phyloP scores from a whole-genome alignment of 306 rosid species.

The Carpinus viminea region DNA sequence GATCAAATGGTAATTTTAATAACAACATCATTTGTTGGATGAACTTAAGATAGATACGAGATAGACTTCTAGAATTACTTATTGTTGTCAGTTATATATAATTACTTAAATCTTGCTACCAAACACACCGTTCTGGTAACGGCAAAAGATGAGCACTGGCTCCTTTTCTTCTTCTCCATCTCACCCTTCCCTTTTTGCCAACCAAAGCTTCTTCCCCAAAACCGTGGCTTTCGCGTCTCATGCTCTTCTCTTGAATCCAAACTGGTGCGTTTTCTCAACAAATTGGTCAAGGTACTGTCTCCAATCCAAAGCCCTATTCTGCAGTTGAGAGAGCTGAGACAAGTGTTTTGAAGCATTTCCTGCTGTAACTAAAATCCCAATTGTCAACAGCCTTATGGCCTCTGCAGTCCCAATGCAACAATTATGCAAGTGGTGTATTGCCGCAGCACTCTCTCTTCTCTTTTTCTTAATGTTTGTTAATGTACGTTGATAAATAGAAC shows the following conservation, averaged over 20 bases:
- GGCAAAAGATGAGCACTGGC: too few relatives aligned
- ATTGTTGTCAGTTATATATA: too few relatives aligned
- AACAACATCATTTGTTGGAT: too few relatives aligned
- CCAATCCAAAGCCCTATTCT: not conserved
- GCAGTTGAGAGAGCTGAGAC: not conserved
- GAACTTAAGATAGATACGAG: too few relatives aligned
- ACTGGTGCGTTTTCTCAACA: constrained; percentile 46
- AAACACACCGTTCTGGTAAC: too few relatives aligned
- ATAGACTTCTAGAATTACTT: too few relatives aligned
- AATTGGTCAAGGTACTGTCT: constrained; percentile 63
- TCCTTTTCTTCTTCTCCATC: not conserved
- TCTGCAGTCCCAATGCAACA: constrained; percentile 38
- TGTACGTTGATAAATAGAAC: too few relatives aligned
- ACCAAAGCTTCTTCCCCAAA: constrained; percentile 31
- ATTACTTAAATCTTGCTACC: too few relatives aligned
- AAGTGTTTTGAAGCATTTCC: constrained; percentile 4
- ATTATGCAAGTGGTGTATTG: constrained; percentile 43
- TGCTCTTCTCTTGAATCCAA: constrained; percentile 45
- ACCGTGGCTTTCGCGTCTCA: constrained; percentile 27
- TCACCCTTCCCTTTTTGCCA: not conserved
- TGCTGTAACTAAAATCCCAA: not conserved
- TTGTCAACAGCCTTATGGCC: constrained; percentile 32
- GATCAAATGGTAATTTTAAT: too few relatives aligned
- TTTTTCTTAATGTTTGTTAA: too few relatives aligned
- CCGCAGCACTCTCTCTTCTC: constrained; percentile 20